phyloP scores from a whole-genome alignment of 2,329 filamentous ascomycete genomes.

The Scedosporium dehoogii region DNA sequence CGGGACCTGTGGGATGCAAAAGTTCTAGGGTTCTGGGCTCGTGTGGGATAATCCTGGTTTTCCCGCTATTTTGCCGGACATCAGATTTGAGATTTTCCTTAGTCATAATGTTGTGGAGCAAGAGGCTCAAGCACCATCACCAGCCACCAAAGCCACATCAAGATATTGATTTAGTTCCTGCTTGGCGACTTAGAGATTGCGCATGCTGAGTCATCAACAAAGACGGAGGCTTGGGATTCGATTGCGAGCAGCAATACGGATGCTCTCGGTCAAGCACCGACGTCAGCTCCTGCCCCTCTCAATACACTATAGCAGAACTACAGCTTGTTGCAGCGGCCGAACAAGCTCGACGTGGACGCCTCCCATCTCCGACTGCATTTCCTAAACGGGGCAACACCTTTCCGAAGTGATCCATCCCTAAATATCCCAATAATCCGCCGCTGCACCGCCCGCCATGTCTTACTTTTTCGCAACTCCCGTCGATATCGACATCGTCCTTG shows the following conservation, averaged over 20 bases:
- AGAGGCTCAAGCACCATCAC: neutral
- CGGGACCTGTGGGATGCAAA: slow-evolving; percentile 34
- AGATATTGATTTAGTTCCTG: neutral
- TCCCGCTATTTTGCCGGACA: neutral
- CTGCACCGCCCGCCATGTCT: slow-evolving; percentile 54
- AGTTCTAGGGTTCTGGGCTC: slow-evolving; percentile 27
- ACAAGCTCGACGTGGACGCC: neutral
- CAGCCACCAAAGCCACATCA: neutral
- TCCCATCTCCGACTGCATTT: neutral
- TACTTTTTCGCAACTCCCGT: slow-evolving; percentile 98
- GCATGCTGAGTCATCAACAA: no score
- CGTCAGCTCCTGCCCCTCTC: neutral
- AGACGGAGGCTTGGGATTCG: no score
- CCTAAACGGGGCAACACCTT: neutral
- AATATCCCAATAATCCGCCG: neutral
- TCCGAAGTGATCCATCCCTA: neutral
- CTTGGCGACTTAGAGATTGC: no score
- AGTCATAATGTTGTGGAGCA: neutral
- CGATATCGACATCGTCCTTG: slow-evolving; percentile 97
- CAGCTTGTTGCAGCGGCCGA: neutral
- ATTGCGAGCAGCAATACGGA: neutral
- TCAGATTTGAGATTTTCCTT: no score
- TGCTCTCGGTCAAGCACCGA: neutral
- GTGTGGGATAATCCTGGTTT: slow-evolving; percentile 9
- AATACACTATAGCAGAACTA: neutral